Base-by-base conservation (phyloP, 179 eudicot species). In the Spergularia azorica region DNA sequence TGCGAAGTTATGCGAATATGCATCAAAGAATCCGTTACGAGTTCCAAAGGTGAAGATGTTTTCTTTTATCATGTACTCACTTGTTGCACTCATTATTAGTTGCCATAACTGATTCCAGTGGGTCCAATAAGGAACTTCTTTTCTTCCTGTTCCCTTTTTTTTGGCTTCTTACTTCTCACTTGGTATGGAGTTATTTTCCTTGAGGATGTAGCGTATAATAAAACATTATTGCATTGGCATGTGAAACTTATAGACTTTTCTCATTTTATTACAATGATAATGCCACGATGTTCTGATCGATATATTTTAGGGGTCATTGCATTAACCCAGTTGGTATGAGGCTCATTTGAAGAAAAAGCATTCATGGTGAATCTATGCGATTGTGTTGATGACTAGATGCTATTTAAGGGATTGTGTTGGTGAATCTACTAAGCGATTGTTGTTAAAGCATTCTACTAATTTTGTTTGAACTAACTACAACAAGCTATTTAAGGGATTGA, bases 1-100 rank as follows among this genome's bases (percentile, higher is more conserved):
- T 82, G 94, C 87, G 71, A 93, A 92, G 87, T 90, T 93, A 41
- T 91, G 98, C 78, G 98, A 93, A 65, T 93, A 93, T 77, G 95
- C 94, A 63, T 82, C 87, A 46, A 93, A 87, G 85, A 93, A 93
- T 72, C 90, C 97, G 60, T 73, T 93, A 77, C 86, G 98, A 66
- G 86, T 91, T 83, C 98, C 98, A 59, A 93, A 93, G 91, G 97
- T 88, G 75, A 79, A 36, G 38, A 20, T 51, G 6, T 63, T 41
- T 66, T 78, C 55, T 6, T 73, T 6, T 21, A 36, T 57, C 4
- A 32, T 59, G 7, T 20, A 65, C 17, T 75, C 16, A 62, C 56
- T 61, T 61, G 70, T 63, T 38, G 17, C n/a, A 38, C 18, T 61
- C 58, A n/a, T 69, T 8, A 9, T 63, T 63, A 52, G 13, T 54